Base-by-base conservation (phyloP, 2,329 filamentous ascomycete species). In the Fusarium citri region DNA sequence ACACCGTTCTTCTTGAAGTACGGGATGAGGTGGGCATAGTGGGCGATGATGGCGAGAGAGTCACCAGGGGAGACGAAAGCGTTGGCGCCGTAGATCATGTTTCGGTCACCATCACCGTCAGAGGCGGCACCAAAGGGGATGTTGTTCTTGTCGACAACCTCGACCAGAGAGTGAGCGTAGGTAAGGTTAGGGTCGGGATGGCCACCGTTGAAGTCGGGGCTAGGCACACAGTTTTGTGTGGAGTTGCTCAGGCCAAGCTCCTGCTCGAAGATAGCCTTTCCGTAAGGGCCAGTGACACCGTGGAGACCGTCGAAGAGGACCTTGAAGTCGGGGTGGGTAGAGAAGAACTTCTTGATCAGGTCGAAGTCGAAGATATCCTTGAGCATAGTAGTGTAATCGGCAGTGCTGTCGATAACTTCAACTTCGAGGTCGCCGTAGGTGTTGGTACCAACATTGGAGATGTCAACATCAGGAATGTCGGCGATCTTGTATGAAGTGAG, bases 11-110 rank as follows among this genome's bases (percentile, higher is more conserved):
- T 94, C 87, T 95, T 91, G 89, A 99, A 99, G 86, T 97, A 99
- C 63, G 96, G 96, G 77, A 99, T 99, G 65, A 97, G 89, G 76
- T 97, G 89, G 74, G 96, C 94, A 80, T 99, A 92, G 86, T 99
- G 96, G 50, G 96, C 94, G 78, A 99, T 99, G 80, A 99, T 99
- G 78, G 96, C 96, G 76, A 99, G 86, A 77, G 94, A 97, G 86
- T 99, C 96, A 78, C 96, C 96, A 10, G 96, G 96, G 10, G 95
- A 98, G 67, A 99, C 96, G 78, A 99, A 99, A 46, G 92, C 90
- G 77, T 97, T 95, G 72, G 95, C 94, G 69, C 96, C 96, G 83
- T 99, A 99, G 79, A 99, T 99, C 96, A 99, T 99, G 89, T 99
- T 99, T 76, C 96, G 93, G 86, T 99, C 96, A 77, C 96, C 96